A percentile compares a stretch with the other conserved stretches of the same genome.
phyloP scores from a whole-genome alignment of 768 basidiomycete species.

The Fomitopsis serialis region DNA sequence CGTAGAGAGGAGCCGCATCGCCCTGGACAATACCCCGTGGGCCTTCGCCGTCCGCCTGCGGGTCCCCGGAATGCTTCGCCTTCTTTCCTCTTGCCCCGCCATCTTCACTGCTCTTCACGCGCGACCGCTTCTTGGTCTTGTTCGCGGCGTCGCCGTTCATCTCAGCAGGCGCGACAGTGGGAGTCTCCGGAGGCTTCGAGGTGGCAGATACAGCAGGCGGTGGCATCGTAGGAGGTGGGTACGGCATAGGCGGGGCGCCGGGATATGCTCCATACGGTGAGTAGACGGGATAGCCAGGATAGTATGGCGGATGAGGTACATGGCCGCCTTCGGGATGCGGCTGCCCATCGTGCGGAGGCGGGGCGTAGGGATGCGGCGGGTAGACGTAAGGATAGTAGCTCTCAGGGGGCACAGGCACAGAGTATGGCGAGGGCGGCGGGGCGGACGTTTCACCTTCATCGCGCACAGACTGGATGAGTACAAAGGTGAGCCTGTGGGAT shows the following conservation, averaged over 20 bases:
- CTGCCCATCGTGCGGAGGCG: constrained; percentile 32
- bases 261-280: constrained; percentile 28
- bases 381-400: constrained; percentile 41
- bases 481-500: neutral
- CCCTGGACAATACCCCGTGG: constrained; percentile 4
- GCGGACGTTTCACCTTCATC: constrained; percentile 2
- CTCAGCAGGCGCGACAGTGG: constrained; percentile 5
- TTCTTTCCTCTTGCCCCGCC: constrained; percentile 28
- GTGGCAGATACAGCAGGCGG: constrained; percentile 20
- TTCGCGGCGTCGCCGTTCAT: constrained; percentile 19
- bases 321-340: constrained; percentile 27
- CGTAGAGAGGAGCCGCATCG: constrained; percentile 11
- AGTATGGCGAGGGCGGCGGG: constrained; percentile 19
- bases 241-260: constrained; percentile 15
- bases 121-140: constrained; percentile 24
- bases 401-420: constrained; percentile 28
- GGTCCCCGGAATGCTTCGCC: constrained; percentile 19
- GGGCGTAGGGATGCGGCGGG: constrained; percentile 36
- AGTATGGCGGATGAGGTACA: constrained; percentile 28
- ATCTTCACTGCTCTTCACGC: constrained; percentile 24
- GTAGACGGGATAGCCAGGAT: constrained; percentile 34
- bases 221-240: constrained; percentile 12
- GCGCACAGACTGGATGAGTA: constrained; percentile 2
- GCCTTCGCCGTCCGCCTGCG: constrained; percentile 3
- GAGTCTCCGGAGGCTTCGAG: constrained; percentile 15